These are phyloP conservation scores for Heliamphora exappendiculata DNA, from an alignment of 148 eudicot genomes.

Conservation along the genomic window DNA sequence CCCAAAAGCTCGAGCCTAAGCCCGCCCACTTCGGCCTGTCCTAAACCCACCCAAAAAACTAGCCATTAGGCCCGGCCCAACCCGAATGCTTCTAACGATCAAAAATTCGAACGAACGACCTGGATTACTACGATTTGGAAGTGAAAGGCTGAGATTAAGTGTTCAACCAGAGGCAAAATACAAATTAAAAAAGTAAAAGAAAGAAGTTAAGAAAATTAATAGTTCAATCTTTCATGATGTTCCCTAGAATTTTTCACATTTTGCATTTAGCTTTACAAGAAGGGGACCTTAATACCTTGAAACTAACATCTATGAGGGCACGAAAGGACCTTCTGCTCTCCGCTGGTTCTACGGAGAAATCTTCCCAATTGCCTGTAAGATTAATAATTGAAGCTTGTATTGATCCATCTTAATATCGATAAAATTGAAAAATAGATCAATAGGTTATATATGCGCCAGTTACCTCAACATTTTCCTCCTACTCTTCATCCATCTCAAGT, in stretches of 20 bases:
- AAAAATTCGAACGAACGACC: no score
- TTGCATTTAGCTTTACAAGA: neutral
- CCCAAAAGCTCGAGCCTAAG: no score
- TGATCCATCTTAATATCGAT: neutral
- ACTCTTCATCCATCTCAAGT: conserved; percentile 68
- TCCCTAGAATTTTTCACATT: neutral
- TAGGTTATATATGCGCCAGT: neutral
- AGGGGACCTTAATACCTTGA: conserved; percentile 43
- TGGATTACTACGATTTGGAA: no score
- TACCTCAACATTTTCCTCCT: conserved; percentile 76
- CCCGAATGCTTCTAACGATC: no score
- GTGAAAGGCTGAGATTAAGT: no score
- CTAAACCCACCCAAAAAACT: no score
- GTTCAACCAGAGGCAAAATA: neutral
- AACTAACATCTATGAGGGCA: conserved; percentile 80
- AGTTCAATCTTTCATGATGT: no score
- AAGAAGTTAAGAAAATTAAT: neutral
- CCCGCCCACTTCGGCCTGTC: no score
- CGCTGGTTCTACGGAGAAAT: conserved; percentile 73
- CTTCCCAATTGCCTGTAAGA: conserved; percentile 69
- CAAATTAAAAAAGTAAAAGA: neutral
- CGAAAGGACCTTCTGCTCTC: conserved; percentile 82
- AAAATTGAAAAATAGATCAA: neutral
- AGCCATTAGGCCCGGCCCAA: no score
- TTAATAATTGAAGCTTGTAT: neutral